Percentiles rank a stretch among this genome's conserved stretches.
These are phyloP conservation scores for Microcos paniculata DNA, from an alignment of 345 rosid species.

Conservation along the genomic window DNA sequence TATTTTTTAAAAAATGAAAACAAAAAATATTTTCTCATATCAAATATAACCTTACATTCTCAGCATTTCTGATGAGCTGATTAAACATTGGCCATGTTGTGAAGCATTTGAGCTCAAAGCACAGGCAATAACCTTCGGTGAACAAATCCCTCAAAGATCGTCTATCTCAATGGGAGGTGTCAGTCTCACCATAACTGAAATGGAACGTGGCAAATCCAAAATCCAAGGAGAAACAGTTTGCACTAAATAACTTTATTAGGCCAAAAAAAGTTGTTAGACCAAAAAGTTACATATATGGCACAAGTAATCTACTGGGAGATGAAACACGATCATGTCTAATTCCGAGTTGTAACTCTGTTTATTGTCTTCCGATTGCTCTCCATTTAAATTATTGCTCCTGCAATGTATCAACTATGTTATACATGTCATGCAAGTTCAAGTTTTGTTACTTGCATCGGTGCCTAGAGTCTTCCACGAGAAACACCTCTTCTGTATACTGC, in stretches of 20 bases:
- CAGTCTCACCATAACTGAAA: neutral
- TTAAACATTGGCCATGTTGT: too few relatives aligned
- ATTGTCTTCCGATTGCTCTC: neutral
- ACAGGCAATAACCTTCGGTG: neutral
- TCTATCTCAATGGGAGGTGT: neutral
- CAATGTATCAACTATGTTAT: slow-evolving; percentile 19
- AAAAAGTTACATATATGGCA: neutral
- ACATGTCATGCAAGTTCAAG: neutral
- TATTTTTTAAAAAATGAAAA: too few relatives aligned
- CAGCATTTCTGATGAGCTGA: neutral
- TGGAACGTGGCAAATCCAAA: neutral
- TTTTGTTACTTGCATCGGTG: neutral
- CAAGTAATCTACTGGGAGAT: neutral
- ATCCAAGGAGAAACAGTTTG: neutral
- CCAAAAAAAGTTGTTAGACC: neutral
- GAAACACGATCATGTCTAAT: neutral
- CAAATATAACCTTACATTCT: too few relatives aligned
- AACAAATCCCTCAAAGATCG: neutral
- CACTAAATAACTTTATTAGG: neutral
- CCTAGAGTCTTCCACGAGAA: neutral
- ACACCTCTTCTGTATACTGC: neutral
- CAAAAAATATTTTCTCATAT: too few relatives aligned
- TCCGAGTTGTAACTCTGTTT: neutral
- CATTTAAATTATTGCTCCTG: slow-evolving; percentile 1
- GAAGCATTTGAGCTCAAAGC: neutral